Evolutionary conservation across 2,329 filamentous ascomycete species (phyloP).

Genomic region (Penicillium freii): DNA sequence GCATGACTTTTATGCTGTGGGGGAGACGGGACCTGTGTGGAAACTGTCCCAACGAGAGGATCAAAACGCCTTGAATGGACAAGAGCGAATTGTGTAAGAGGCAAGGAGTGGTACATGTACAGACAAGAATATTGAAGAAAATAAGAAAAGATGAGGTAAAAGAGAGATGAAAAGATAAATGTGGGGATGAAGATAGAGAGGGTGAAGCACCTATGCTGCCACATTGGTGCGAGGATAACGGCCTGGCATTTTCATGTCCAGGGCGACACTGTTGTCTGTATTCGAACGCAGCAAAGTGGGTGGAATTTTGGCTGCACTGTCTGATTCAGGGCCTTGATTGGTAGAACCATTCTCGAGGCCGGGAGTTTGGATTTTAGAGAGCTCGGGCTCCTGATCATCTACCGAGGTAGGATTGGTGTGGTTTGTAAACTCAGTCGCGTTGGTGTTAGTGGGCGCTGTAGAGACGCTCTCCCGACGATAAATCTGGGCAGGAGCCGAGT

Average conservation of each 20-base stretch:
- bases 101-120: conserved; percentile 14
- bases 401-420: conserved; percentile 36
- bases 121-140: conserved; percentile 9
- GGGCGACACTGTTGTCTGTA: conserved; percentile 32
- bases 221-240: conserved; percentile 36
- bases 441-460: conserved; percentile 36
- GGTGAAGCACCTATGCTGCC: conserved; percentile 21
- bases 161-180: conserved; percentile 9
- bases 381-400: conserved; percentile 25
- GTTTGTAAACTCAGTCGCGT: conserved; percentile 34
- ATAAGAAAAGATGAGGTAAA: conserved; percentile 4
- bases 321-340: not conserved
- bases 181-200: not conserved
- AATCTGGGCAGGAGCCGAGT: conserved; percentile 18
- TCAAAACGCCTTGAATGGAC: conserved; percentile 20
- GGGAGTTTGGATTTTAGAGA: conserved; percentile 8
- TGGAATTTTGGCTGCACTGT: conserved; percentile 1
- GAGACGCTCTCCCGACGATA: conserved; percentile 34
- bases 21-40: not conserved
- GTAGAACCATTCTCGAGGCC: conserved; percentile 14
- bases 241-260: conserved; percentile 39
- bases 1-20: conserved; percentile 4
- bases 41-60: conserved; percentile 10
- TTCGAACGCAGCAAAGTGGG: conserved; percentile 12
- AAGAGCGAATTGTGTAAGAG: conserved; percentile 11